Evolutionary conservation across 2,329 filamentous ascomycete species (phyloP).

Genomic region (Colletotrichum liaoningense): DNA sequence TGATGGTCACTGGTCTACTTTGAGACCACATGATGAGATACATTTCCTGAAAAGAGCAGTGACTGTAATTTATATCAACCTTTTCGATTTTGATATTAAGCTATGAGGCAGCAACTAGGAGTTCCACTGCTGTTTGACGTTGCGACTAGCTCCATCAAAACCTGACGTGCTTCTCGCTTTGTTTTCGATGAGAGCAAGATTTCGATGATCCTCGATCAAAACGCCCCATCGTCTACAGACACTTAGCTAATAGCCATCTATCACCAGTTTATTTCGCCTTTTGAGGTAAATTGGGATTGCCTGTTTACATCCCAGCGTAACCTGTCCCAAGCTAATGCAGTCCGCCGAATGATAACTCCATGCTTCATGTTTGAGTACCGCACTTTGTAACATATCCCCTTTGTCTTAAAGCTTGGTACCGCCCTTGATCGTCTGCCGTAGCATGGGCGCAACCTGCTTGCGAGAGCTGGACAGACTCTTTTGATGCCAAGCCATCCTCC

Average conservation of each 20-base stretch:
- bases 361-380: background rate
- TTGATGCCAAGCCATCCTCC: conserved; percentile 76
- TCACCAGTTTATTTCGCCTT: too few relatives aligned
- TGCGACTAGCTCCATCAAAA: too few relatives aligned
- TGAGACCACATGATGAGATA: background rate
- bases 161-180: too few relatives aligned
- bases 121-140: too few relatives aligned
- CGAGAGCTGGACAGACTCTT: conserved; percentile 69
- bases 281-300: background rate
- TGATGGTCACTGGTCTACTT: background rate
- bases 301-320: background rate
- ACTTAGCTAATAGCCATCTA: too few relatives aligned
- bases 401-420: background rate
- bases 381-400: background rate
- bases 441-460: conserved; percentile 76
- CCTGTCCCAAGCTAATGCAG: background rate
- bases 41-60: background rate
- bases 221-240: too few relatives aligned
- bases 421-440: conserved; percentile 65
- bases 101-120: background rate
- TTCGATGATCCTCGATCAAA: too few relatives aligned
- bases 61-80: background rate
- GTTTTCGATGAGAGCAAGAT: too few relatives aligned
- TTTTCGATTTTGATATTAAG: background rate
- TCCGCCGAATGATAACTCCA: background rate